Evolutionary conservation across 2,329 filamentous ascomycete genomes (phyloP), one percentile per base, ranked within the genome.

Genomic region (Daldinia eschscholtzii): DNA sequence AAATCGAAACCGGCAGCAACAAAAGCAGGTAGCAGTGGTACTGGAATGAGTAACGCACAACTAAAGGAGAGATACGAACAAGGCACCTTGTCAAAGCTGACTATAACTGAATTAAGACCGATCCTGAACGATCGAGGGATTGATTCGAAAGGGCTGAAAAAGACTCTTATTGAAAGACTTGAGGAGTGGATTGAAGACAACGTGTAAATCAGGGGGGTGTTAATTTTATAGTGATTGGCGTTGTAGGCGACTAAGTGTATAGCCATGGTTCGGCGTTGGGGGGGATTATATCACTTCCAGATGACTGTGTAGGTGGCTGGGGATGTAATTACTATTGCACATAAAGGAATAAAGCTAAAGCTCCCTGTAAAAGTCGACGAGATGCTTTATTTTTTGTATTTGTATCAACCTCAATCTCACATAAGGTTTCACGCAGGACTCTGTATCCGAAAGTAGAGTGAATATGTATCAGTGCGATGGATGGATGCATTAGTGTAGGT

Each of bases 131-230:
- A 79, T 30, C 84, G 83, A 64, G 85, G 84, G 0, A 72, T 88
- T 41, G 84, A 83, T 35, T 81, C 82, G 0, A 76, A 81, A 6
- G 87, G 87, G 0, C 81, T 82, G 73, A 89, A 89, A 78, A 81
- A 82, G 1, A 85, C 87, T 1, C 74, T 89, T 55, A 73, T 88
- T 4, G 87, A 89, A 69, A 83, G 84, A 67, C 76, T 89, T 39
- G 87, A 88, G 76, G 79, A 86, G 65, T 89, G 86, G 86, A 78
- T 85, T 10, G 87, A 88, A 61, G 80, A 82, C 50, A 85, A 85
- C 48, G 59, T 70, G 57, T 73, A 61, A 63, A 56, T 58, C 9
- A 50, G 33, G 30, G 41, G 41, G 18, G n/a, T 6, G 33, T 30
- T 26, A 52, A 4, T 52, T 33, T 13, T 18, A 26, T 33, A 33